Evolutionary conservation across 164 flowering plant genomes (phyloP), one percentile per base, ranked within the genome.

Genomic region (Cinnamomum chago): DNA sequence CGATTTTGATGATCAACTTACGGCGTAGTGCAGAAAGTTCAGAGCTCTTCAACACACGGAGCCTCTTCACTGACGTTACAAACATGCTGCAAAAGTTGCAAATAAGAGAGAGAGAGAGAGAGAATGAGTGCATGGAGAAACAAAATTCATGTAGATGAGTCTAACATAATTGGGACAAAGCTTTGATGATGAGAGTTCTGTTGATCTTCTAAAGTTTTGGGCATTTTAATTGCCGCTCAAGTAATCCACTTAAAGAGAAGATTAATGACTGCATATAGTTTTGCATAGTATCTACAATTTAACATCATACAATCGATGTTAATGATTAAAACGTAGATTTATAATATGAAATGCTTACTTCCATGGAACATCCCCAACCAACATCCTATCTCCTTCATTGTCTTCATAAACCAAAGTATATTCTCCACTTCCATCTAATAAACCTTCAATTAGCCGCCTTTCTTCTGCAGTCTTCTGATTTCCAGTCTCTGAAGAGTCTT

Each of bases 391-490:
- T 17, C 78, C 78, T 65, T 76, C 78, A 65, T 76, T 71, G 27
- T 76, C 78, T 55, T 76, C 74, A 66, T 76, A 76, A 70, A 71
- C 97, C 60, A 95, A 86, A 18, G 97, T 95, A 84, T 93, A 95
- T 86, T 93, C 98, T n/a, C 99, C 97, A 73, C 83, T 88, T 24
- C 98, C 93, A 64, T 89, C 97, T 76, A 93, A 81, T 66, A 92
- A 77, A 28, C 92, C 96, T 2, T 89, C 86, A 50, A 93, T 89
- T 11, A 82, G 75, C 71, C 76, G 85, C 80, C 80, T 84, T 74
- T 85, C 90, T 68, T 79, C 90, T 72, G 77, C 75, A 66, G 83
- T 87, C 82, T 78, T 86, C 75, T 80, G 80, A 52, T 76, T 82
- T 81, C 86, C 89, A 84, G 81, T 72, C 73, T 75, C 83, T 73